Percentiles rank a stretch among this genome's conserved stretches.
phyloP scores from a whole-genome alignment of 345 rosid species.

The Linum usitatissimum region DNA sequence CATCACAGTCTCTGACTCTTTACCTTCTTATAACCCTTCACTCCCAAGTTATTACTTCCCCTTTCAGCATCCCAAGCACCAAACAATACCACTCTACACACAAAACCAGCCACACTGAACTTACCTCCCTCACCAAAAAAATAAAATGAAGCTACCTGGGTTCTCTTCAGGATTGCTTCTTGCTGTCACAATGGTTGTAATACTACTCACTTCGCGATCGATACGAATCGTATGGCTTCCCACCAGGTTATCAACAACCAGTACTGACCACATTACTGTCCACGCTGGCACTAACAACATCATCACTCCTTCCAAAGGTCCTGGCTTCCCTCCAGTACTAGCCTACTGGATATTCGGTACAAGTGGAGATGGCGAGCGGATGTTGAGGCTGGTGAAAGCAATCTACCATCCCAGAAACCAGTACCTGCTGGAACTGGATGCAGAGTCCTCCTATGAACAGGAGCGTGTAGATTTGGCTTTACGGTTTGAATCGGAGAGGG shows the following conservation, averaged over 20 bases:
- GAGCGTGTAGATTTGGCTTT: conserved; percentile 17
- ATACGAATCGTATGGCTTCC: background rate
- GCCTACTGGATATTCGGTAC: conserved; percentile 31
- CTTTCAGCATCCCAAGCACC: background rate
- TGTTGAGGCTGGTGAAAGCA: conserved; percentile 26
- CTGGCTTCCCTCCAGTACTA: conserved; percentile 24
- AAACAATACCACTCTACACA: background rate
- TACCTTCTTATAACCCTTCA: background rate
- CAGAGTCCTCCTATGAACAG: conserved; percentile 10
- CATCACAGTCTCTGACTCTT: background rate
- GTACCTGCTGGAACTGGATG: conserved; percentile 28
- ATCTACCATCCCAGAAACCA: conserved; percentile 32
- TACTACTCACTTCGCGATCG: conserved; percentile 4
- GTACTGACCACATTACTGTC: background rate
- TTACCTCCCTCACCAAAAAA: background rate
- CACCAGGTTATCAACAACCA: background rate
- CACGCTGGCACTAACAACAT: background rate
- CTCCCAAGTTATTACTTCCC: background rate
- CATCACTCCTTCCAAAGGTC: conserved; percentile 13
- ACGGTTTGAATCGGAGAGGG: conserved; percentile 14
- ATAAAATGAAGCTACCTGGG: conserved; percentile 12
- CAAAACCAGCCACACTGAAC: background rate
- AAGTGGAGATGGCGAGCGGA: conserved; percentile 26
- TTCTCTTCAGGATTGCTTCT: conserved; percentile 11
- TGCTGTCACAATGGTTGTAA: conserved; percentile 4